These are phyloP conservation scores for maize (Zea mays) DNA, from an alignment of 176 grass and related monocot species.

Conservation along the genomic window Zm-B73-REFERENCE-NAM-5.0 NC_050104.1:156240001-156240500, in stretches of 20 bases:
- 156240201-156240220: neutral
- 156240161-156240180: slow-evolving; percentile 78
- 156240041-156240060: slow-evolving; percentile 12
- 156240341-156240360: slow-evolving; percentile 17
- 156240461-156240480: too few species aligned
- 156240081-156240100: slow-evolving; percentile 37
- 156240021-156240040: slow-evolving; percentile 20
- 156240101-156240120: slow-evolving; percentile 31
- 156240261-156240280: slow-evolving; percentile 35
- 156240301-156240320: neutral
- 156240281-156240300: slow-evolving; percentile 31
- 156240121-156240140: slow-evolving; percentile 47
- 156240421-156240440: too few species aligned
- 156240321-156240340: neutral
- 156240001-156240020: slow-evolving; percentile 52
- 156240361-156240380: slow-evolving; percentile 19
- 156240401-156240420: slow-evolving; percentile 40
- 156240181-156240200: slow-evolving; percentile 82
- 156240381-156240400: slow-evolving; percentile 17
- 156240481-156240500: too few species aligned
- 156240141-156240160: slow-evolving; percentile 90
- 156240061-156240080: slow-evolving; percentile 7
- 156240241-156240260: neutral
- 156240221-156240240: neutral
- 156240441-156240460: too few species aligned